Percentiles rank a stretch among this genome's conserved stretches.
These are phyloP conservation scores for Malassezia pachydermatis DNA, from an alignment of 1,284 basidiomycete species.

Conservation along the genomic window DNA sequence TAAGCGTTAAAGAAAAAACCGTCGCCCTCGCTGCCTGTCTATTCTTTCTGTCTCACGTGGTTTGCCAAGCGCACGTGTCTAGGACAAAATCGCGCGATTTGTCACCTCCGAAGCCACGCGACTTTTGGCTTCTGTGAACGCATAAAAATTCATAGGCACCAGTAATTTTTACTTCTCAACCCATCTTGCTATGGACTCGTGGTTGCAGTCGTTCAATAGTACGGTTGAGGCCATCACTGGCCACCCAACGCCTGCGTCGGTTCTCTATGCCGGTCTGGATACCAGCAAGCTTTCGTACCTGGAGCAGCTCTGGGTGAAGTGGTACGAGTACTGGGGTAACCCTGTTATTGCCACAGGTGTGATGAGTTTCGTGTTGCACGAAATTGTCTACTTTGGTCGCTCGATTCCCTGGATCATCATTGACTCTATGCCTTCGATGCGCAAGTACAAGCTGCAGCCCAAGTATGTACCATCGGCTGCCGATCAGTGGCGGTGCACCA, in stretches of 20 bases:
- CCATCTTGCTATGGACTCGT: background rate
- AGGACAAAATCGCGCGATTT: conserved; percentile 17
- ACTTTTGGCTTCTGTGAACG: background rate
- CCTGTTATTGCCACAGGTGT: conserved; percentile 87
- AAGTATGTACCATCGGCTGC: conserved; percentile 57
- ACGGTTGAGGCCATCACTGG: conserved; percentile 18
- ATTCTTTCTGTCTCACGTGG: conserved; percentile 2
- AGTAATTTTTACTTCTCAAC: background rate
- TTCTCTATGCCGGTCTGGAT: conserved; percentile 39
- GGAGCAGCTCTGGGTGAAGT: conserved; percentile 49
- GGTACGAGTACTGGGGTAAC: conserved; percentile 55
- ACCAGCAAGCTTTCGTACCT: conserved; percentile 27
- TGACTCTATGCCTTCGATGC: conserved; percentile 85
- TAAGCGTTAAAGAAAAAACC: conserved; percentile 17
- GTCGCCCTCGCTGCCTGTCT: background rate
- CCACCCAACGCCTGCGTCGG: conserved; percentile 47
- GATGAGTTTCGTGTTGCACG: conserved; percentile 84
- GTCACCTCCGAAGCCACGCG: conserved; percentile 3
- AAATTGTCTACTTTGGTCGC: conserved; percentile 95
- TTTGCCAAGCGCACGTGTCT: conserved; percentile 11
- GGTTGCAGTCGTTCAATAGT: conserved; percentile 4
- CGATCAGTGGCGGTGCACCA: conserved; percentile 94
- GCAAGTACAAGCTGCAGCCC: conserved; percentile 80
- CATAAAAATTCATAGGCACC: background rate
- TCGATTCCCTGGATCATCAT: conserved; percentile 91